Evolutionary conservation across 352 stramenopile genomes (phyloP), one percentile per base, ranked within the genome.

Genomic region (Poterioochromonas sp.): DNA sequence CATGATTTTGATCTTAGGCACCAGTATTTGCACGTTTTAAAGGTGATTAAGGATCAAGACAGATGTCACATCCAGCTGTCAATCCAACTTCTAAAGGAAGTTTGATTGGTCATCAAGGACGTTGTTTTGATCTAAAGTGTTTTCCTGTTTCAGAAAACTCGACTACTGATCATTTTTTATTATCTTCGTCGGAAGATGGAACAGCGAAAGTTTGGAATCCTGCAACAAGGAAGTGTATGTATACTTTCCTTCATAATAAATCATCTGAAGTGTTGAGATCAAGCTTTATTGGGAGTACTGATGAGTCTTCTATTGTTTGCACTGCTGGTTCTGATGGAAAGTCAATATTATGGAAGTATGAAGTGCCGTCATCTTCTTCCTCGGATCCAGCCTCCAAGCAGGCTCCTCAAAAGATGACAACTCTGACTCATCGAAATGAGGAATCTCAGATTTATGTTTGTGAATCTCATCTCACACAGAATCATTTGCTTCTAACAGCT

Each of bases 271-370:
- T 74, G 22, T 34, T 74, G 12, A 5, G 65, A 34, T 12, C 62
- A 35, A n/a, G 11, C 20, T 70, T 70, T 35, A 20, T 70, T 20
- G 62, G 62, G 12, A n/a, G n/a, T n/a, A n/a, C n/a, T n/a, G n/a
- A n/a, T n/a, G 15, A 15, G 26, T 15, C 15, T 26, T 58, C 15
- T 26, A 58, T 58, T 26, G 37, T 70, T 44, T 69, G 60, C 26
- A 74, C 65, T 54, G 65, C 65, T 15, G 65, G 65, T 26, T 49
- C 65, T 43, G 65, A 74, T 54, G 65, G 65, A 37, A 74, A 58
- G 20, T 12, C n/a, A 18, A 32, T 20, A 18, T 5, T 74, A 8
- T 74, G 65, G 65, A 70, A 43, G 29, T 12, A 70, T 35, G 62
- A 70, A 43, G 62, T 44, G 18, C 29, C 12, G 29, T 20, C 12